Evolutionary conservation across 2,329 filamentous ascomycete genomes (phyloP), one percentile per base, ranked within the genome.

Genomic region (Monosporascus sp.): DNA sequence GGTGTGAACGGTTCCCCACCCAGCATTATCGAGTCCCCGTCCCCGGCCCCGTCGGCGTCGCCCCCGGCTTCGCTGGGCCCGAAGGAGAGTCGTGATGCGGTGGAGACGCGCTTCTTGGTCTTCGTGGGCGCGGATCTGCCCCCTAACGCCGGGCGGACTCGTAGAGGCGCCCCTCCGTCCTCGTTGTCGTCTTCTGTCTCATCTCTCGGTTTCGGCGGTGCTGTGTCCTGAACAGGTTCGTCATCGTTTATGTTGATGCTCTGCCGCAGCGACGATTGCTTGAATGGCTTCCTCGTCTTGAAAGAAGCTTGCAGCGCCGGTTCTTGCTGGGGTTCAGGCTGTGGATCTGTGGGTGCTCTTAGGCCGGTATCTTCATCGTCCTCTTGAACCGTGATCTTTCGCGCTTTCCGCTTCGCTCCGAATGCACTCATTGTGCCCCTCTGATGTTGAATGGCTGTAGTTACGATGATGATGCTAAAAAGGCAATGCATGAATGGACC

Each of bases 61-160:
- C 80, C 81, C 47, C 78, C 75, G 31, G 78, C 80, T 6, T 74
- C 75, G 27, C 76, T 75, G 0, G 82, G 80, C 0, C 86, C 89
- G 67, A 96, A 95, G 0, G 90, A 95, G 22, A 95, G 77, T 6
- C 88, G 83, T 3, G 89, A 79, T 17, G 84, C 61, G 3, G 73
- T 69, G 1, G 68, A 61, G 2, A 75, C 84, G 4, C 87, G 86
- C 64, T 89, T 90, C 68, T 90, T 93, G 53, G 85, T 81, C 51
- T 77, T 81, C 7, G 72, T 61, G 1, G 80, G 81, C 14, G 71
- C 72, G 0, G 75, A 72, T 11, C 78, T 75, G 37, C 72, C 27
- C 27, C 27, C 72, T 2, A 78, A 55, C 0, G 69, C 65, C 1
- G 82, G 79, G 1, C 78, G 75, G 6, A 80, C 68, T 1, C 81